Evolutionary conservation across 1,139 yeast genomes (phyloP), one percentile per base, ranked within the genome.

Genomic region (Candida labiduridarum): DNA sequence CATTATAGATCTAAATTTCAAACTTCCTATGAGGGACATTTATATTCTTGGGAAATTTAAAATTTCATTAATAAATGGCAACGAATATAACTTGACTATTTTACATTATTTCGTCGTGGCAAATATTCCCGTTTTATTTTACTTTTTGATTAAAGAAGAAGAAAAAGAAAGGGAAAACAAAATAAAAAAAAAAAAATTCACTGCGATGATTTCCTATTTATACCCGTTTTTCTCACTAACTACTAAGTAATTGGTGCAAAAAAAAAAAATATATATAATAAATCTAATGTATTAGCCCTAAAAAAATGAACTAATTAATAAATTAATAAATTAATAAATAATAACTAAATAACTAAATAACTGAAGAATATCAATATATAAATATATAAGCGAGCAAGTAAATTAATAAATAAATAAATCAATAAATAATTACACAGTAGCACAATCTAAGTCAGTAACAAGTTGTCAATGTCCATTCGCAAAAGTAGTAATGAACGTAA

Each of bases 401-500:
- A 12, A 29, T 25, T 15, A 18, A 41, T 15, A n/a, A 29, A 31
- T 8, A 7, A 22, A 18, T 16, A 18, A 9, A 14, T 9, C 22
- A 14, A 30, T 30, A 30, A n/a, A 11, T 30, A 30, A n/a, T 22
- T 39, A 22, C 4, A 19, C 19, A 12, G 22, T 34, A n/a, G 10
- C 18, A n/a, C 7, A 6, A 6, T 19, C 29, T 19, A 40, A 15
- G 34, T 10, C 43, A 15, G 34, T 30, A 48, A 42, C 14, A 49
- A 51, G 41, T 65, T 67, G 47, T 84, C 89, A 15, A 87, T 76
- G 59, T 88, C 96, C 50, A 89, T 71, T 52, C 96, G 78, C 45
- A 90, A 75, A 38, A 91, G 88, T 59, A 91, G 74, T 46, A 91
- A 67, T 48, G 90, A 82, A 55, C 97, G 72, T 30, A 91, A 70